Conservation (phyloP, 331 rosid species). For the Malus hybrid region DNA sequence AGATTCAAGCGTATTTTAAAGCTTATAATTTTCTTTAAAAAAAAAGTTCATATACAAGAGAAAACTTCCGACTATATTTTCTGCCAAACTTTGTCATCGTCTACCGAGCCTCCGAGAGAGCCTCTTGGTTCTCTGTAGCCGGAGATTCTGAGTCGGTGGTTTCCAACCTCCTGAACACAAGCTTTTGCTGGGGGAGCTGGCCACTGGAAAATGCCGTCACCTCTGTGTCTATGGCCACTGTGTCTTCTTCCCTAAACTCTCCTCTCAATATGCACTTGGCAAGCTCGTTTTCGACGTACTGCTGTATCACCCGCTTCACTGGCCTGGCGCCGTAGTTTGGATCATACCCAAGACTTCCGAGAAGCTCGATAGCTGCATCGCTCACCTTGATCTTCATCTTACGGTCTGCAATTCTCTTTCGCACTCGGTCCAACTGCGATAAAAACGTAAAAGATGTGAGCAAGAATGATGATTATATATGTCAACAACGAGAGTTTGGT, state of each 20-base stretch:
- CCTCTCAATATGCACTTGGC: constrained; percentile 92
- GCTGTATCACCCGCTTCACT: constrained; percentile 93
- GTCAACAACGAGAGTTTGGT: not conserved
- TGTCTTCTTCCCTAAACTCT: constrained; percentile 80
- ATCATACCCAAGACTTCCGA: constrained; percentile 84
- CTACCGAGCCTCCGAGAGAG: constrained; percentile 42
- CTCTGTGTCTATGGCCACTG: constrained; percentile 65
- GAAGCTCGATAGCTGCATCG: constrained; percentile 77
- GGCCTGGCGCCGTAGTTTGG: constrained; percentile 98
- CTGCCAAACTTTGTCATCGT: not conserved
- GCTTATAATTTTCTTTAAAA: too few relatives aligned
- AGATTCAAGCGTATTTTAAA: too few relatives aligned
- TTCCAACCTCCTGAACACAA: constrained; percentile 47
- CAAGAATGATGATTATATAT: not conserved
- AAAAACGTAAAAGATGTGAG: not conserved
- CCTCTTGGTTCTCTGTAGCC: constrained; percentile 27
- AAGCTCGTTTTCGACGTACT: constrained; percentile 80
- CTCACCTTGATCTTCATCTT: constrained; percentile 73
- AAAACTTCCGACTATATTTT: not conserved
- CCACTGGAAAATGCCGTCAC: constrained; percentile 64
- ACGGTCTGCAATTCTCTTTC: constrained; percentile 72
- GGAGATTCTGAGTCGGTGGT: constrained; percentile 25
- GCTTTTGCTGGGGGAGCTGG: constrained; percentile 79
- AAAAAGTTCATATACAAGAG: not conserved
- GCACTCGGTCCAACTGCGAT: constrained; percentile 80